Evolutionary conservation across 1,284 basidiomycete genomes (phyloP).

Genomic region (Ceratobasidium theobromae): DNA sequence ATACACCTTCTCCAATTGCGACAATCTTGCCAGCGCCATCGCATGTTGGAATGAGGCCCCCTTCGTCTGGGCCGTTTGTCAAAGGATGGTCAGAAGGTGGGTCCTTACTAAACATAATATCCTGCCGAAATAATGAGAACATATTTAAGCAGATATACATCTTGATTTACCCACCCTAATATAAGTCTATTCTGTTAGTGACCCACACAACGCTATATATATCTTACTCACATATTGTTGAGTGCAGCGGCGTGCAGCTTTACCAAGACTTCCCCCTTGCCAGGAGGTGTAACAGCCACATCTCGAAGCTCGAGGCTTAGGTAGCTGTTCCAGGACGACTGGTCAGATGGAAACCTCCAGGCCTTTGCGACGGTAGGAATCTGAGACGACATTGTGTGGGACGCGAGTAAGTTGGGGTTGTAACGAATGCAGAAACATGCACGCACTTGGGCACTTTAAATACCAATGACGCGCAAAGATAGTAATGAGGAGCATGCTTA

Average conservation of each 20-base stretch:
- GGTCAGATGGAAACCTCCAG: background rate
- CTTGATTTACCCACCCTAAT: background rate
- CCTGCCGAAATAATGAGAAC: background rate
- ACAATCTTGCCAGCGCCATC: constrained; percentile 65
- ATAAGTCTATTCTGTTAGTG: no score
- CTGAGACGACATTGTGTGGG: no score
- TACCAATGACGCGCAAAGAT: no score
- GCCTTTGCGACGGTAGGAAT: constrained; percentile 3
- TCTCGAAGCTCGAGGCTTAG: constrained; percentile 11
- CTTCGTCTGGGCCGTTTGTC: background rate
- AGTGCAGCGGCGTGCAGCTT: no score
- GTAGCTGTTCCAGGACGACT: background rate
- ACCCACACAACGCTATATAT: background rate
- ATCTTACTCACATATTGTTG: background rate
- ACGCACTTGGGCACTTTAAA: no score
- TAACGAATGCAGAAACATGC: no score
- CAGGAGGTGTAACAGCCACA: background rate
- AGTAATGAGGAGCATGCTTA: no score
- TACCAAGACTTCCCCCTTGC: no score
- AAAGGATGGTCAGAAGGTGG: background rate
- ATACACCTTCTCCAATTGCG: constrained; percentile 56
- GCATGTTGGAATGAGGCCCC: constrained; percentile 51
- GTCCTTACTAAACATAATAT: background rate
- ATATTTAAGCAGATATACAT: background rate
- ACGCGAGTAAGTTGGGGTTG: no score